Percentiles rank a stretch among this genome's conserved stretches.
Conservation (phyloP, 495 filamentous ascomycete species). For the Neurospora intermedia region DNA sequence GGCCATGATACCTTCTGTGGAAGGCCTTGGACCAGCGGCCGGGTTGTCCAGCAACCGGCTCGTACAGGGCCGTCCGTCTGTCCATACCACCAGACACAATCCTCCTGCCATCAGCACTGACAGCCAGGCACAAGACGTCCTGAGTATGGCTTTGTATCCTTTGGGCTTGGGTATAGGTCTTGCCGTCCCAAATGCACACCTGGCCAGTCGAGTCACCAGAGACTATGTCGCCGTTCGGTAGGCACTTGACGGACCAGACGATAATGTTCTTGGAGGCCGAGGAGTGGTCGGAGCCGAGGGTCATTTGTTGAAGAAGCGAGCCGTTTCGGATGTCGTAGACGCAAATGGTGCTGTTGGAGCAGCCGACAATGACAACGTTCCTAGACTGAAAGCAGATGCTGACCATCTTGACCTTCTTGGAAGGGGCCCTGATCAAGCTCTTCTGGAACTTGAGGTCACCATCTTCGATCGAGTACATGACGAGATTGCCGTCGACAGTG, state of each 20-base stretch:
- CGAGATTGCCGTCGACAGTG: slow-evolving; percentile 83
- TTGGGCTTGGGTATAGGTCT: slow-evolving; percentile 77
- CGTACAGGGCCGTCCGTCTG: slow-evolving; percentile 70
- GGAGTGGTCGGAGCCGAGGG: slow-evolving; percentile 62
- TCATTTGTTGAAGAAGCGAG: slow-evolving; percentile 64
- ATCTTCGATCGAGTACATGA: slow-evolving; percentile 75
- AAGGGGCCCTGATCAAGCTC: slow-evolving; percentile 57
- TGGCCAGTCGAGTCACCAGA: slow-evolving; percentile 92
- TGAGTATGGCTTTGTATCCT: slow-evolving; percentile 75
- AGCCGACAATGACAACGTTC: slow-evolving; percentile 74
- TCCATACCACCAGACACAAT: slow-evolving; percentile 92
- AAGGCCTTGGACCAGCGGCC: slow-evolving; percentile 73
- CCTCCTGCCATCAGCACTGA: slow-evolving; percentile 67
- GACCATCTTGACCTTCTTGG: slow-evolving; percentile 75
- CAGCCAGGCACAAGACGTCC: slow-evolving; percentile 78
- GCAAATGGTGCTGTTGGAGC: slow-evolving; percentile 83
- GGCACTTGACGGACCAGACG: slow-evolving; percentile 84
- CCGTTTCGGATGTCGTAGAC: slow-evolving; percentile 80
- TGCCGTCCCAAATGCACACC: slow-evolving; percentile 85
- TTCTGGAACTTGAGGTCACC: slow-evolving; percentile 62
- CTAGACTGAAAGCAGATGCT: slow-evolving; percentile 82
- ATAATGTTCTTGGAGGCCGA: slow-evolving; percentile 74
- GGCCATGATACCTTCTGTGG: slow-evolving; percentile 71
- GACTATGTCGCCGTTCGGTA: slow-evolving; percentile 80
- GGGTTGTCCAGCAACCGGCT: slow-evolving; percentile 47